Evolutionary conservation across 1,284 basidiomycete species (phyloP).

Genomic region (Puccinia coronata): DNA sequence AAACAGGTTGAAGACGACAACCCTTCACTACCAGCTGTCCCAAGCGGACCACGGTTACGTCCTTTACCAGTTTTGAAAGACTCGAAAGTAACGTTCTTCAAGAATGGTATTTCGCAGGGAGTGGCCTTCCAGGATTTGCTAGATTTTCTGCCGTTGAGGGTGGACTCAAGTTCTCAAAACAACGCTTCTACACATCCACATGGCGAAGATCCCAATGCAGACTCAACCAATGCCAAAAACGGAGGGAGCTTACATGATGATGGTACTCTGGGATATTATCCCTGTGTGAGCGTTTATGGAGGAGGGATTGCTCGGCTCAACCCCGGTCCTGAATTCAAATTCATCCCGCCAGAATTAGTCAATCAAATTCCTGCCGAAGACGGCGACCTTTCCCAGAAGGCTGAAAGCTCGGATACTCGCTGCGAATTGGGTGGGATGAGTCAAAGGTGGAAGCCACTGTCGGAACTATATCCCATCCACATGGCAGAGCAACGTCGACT

Average conservation of each 20-base stretch:
- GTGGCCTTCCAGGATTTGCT: slow-evolving; percentile 84
- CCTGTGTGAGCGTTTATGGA: slow-evolving; percentile 89
- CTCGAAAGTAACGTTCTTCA: slow-evolving; percentile 82
- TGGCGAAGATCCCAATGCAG: background rate
- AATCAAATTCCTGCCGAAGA: background rate
- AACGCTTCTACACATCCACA: slow-evolving; percentile 30
- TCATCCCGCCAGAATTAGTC: slow-evolving; percentile 64
- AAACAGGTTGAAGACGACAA: slow-evolving; percentile 52
- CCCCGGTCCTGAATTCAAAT: slow-evolving; percentile 80
- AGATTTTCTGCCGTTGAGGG: slow-evolving; percentile 83
- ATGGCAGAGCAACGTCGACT: slow-evolving; percentile 37
- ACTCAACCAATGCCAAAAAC: slow-evolving; percentile 54
- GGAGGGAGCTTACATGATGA: slow-evolving; percentile 82
- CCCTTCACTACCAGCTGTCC: slow-evolving; percentile 42
- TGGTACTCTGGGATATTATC: slow-evolving; percentile 92
- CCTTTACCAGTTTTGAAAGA: slow-evolving; percentile 71
- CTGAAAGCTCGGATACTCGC: background rate
- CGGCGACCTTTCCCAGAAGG: background rate
- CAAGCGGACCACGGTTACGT: slow-evolving; percentile 63
- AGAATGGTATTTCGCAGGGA: slow-evolving; percentile 85
- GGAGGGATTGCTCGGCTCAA: slow-evolving; percentile 82
- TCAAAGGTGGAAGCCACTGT: slow-evolving; percentile 37
- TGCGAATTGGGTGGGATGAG: background rate
- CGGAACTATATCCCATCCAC: slow-evolving; percentile 45
- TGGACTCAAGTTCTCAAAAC: slow-evolving; percentile 54